Conservation (phyloP, 805 yeast species). For the Yarrowia yakushimensis region DNA sequence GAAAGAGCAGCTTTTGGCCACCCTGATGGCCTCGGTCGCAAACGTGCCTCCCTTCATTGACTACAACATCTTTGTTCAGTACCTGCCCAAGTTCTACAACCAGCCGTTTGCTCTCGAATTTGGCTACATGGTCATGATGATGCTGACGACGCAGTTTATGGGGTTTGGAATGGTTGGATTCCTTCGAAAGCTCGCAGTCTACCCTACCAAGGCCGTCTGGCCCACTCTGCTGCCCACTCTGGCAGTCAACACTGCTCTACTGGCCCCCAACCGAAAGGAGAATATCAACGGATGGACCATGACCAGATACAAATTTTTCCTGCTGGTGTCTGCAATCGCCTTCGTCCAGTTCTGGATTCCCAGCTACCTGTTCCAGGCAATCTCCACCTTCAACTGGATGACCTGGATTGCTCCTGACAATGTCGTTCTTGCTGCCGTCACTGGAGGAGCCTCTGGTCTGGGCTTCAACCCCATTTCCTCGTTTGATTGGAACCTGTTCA, state of each 20-base stretch:
- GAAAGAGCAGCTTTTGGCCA: constrained; percentile 65
- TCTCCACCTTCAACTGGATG: constrained; percentile 61
- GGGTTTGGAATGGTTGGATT: constrained; percentile 69
- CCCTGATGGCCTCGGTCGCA: constrained; percentile 37
- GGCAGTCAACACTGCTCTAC: constrained; percentile 39
- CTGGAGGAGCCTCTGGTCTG: constrained; percentile 49
- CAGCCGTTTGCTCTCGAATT: constrained; percentile 39
- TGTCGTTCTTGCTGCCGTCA: constrained; percentile 46
- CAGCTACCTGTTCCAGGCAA: constrained; percentile 46
- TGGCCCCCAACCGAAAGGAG: constrained; percentile 43
- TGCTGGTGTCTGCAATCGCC: constrained; percentile 40
- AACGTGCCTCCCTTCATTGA: constrained; percentile 45
- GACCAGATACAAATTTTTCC: constrained; percentile 50
- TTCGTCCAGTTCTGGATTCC: constrained; percentile 67
- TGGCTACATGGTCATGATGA: constrained; percentile 53
- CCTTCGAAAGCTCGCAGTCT: constrained; percentile 54
- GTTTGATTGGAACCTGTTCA: constrained; percentile 54
- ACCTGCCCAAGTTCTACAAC: constrained; percentile 36
- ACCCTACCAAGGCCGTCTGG: constrained; percentile 55
- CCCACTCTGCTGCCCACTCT: constrained; percentile 49
- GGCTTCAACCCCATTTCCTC: constrained; percentile 54
- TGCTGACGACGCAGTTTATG: constrained; percentile 55
- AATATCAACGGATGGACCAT: constrained; percentile 58
- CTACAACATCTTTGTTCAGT: constrained; percentile 31
- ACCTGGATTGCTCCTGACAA: constrained; percentile 56